Evolutionary conservation across 305 asterid genomes (phyloP).

Genomic region (Fraxinus latifolia): DNA sequence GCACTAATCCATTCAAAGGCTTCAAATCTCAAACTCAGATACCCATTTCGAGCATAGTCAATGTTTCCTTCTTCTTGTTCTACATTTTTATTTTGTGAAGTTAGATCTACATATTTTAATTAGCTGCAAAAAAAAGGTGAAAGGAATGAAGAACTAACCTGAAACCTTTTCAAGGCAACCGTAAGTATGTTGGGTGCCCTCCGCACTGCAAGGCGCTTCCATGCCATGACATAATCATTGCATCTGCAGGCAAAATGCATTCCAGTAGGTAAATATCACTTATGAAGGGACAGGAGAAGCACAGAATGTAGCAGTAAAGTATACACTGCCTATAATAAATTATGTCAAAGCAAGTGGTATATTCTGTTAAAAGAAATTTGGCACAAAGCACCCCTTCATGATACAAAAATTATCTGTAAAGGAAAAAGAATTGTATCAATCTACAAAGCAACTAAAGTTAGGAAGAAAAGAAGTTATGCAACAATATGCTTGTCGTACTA

Average conservation of each 20-base stretch:
- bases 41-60: conserved; percentile 7
- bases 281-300: background rate
- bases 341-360: background rate
- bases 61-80: background rate
- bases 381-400: background rate
- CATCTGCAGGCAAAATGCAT: conserved; percentile 60
- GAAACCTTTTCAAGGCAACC: conserved; percentile 94
- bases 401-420: background rate
- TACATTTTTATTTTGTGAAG: background rate
- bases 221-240: conserved; percentile 91
- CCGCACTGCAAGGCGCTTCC: conserved; percentile 78
- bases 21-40: background rate
- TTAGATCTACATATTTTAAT: conserved; percentile 11
- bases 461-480: background rate
- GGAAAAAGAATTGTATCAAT: background rate
- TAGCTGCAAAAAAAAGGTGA: conserved; percentile 16
- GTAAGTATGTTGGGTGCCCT: conserved; percentile 91
- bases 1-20: background rate
- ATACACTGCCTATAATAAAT: background rate
- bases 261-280: conserved; percentile 19
- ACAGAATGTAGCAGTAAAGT: background rate
- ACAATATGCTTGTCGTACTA: background rate
- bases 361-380: background rate
- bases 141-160: conserved; percentile 46
- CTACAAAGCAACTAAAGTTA: background rate